Evolutionary conservation across 2,329 filamentous ascomycete genomes (phyloP).

Genomic region (Ceratocystis cubensis): DNA sequence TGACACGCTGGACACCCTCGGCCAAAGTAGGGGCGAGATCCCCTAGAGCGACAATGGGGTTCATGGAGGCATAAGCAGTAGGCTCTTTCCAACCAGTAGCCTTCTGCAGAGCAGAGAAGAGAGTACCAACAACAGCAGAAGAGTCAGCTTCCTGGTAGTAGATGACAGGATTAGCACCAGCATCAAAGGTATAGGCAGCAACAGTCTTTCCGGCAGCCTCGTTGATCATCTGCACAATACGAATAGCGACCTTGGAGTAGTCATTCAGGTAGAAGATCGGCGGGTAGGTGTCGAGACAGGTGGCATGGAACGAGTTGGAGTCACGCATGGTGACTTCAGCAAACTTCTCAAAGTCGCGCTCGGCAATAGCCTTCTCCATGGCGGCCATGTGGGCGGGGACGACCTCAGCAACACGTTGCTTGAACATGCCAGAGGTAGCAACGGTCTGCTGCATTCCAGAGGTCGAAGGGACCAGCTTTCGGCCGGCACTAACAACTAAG

Average conservation of each 20-base stretch:
- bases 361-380: slow-evolving; percentile 71
- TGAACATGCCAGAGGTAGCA: slow-evolving; percentile 77
- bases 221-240: slow-evolving; percentile 83
- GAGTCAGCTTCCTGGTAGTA: slow-evolving; percentile 82
- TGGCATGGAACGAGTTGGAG: slow-evolving; percentile 93
- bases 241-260: slow-evolving; percentile 71
- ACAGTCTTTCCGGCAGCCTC: slow-evolving; percentile 62
- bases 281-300: slow-evolving; percentile 86
- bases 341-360: slow-evolving; percentile 73
- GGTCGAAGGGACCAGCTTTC: slow-evolving; percentile 89
- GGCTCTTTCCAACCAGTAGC: slow-evolving; percentile 62
- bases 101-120: slow-evolving; percentile 53
- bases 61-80: slow-evolving; percentile 35
- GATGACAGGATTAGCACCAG: slow-evolving; percentile 89
- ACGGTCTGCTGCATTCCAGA: slow-evolving; percentile 97
- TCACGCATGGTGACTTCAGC: slow-evolving; percentile 90
- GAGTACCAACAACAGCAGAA: slow-evolving; percentile 59
- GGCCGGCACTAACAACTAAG: slow-evolving; percentile 80
- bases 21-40: slow-evolving; percentile 53
- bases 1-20: slow-evolving; percentile 75
- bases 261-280: slow-evolving; percentile 99
- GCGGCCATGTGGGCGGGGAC: slow-evolving; percentile 71
- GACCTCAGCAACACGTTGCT: slow-evolving; percentile 57
- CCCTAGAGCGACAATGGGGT: slow-evolving; percentile 45
- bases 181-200: slow-evolving; percentile 94